phyloP scores from a whole-genome alignment of 1,284 basidiomycete species.

The Fomitopsis pinicola region DNA sequence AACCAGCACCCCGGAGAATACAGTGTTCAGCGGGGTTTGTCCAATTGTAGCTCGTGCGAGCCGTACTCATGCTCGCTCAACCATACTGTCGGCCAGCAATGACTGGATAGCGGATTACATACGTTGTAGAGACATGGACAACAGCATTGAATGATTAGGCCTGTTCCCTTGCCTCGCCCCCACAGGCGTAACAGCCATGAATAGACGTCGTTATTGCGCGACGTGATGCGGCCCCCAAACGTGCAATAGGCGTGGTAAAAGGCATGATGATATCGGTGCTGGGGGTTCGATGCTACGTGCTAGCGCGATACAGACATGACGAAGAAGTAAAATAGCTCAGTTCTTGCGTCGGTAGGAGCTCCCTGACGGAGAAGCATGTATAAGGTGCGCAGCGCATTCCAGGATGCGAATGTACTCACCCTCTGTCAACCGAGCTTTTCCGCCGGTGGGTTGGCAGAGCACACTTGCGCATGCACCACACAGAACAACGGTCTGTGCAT shows the following conservation, averaged over 20 bases:
- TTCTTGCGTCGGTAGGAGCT: constrained; percentile 88
- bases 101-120: neutral
- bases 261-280: constrained; percentile 23
- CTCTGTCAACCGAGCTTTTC: constrained; percentile 97
- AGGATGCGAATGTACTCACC: constrained; percentile 52
- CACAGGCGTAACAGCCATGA: neutral
- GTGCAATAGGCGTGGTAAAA: constrained; percentile 18
- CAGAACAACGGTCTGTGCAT: constrained; percentile 90
- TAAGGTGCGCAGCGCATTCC: no score
- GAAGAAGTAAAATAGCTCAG: constrained; percentile 37
- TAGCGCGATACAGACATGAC: constrained; percentile 17
- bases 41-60: no score
- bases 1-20: neutral
- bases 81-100: neutral
- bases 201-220: constrained; percentile 15
- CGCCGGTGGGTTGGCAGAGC: constrained; percentile 98
- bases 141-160: neutral
- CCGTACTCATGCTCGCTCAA: no score
- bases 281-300: constrained; percentile 20
- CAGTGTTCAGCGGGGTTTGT: no score
- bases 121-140: neutral
- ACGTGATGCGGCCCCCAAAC: constrained; percentile 20
- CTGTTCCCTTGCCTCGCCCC: neutral
- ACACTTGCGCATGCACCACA: constrained; percentile 94
- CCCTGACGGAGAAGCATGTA: constrained; percentile 39